Evolutionary conservation across 2,329 filamentous ascomycete species (phyloP), one percentile per base, ranked within the genome.

Genomic region (Botrytis fragariae): DNA sequence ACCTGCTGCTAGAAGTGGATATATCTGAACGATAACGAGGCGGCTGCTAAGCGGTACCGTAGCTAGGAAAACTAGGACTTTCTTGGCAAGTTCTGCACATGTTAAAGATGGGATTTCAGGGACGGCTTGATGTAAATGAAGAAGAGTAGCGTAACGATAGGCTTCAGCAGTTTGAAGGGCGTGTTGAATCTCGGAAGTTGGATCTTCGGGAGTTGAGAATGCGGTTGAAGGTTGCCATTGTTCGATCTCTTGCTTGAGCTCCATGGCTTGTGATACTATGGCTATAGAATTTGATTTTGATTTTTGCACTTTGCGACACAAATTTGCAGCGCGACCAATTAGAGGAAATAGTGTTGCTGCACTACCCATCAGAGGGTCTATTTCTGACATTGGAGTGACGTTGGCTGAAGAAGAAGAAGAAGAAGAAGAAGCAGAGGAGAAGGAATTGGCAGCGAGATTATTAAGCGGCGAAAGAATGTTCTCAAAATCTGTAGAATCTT

Each of bases 331-430:
- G 32, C 87, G 86, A 18, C 90, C 89, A 74, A 93, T 91, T 1
- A 92, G 82, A 1, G 91, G 91, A 77, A 93, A 93, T 0, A 93
- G 84, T 0, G 89, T 90, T 45, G 85, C 84, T 10, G 91, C 91
- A 77, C 89, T 91, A 18, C 91, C 91, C 89, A 93, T 91, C 44
- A 93, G 81, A 7, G 91, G 90, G 80, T 93, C 91, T n/a, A 93
- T 85, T 73, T 89, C 85, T 35, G 74, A 75, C 84, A 74, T 80
- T 64, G 54, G 75, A 29, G 48, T 57, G 18, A 69, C 10, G 83
- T 74, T 80, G 82, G 79, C 82, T 83, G 79, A 80, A 71, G 79
- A 83, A 8, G 79, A 83, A 8, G 65, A 51, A 25, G 57, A 69
- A 29, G 79, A 83, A 8, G 65, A 51, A 25, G 57, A 69, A 29